Percentiles rank a stretch among this genome's conserved stretches.
Conservation (phyloP, 176 grass and related monocot genomes). For the Tuctoria greenei region DNA sequence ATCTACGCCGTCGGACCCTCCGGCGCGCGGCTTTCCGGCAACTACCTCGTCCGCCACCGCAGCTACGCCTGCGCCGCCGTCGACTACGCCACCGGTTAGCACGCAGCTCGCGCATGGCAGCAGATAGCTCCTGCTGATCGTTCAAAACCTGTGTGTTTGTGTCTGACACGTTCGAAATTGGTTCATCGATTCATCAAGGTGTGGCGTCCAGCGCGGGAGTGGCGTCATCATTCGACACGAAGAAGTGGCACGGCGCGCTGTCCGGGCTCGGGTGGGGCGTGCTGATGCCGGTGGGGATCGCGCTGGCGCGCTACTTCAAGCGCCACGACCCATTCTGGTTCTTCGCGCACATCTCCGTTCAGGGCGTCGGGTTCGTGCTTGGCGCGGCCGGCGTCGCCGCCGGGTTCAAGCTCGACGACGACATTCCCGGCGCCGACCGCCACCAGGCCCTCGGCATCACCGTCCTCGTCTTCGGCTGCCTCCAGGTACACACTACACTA, state of each 20-base stretch:
- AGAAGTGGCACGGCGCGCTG: conserved; percentile 56
- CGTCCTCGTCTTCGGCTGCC: conserved; percentile 48
- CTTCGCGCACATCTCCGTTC: conserved; percentile 70
- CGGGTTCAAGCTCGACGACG: conserved; percentile 58
- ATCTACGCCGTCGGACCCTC: conserved; percentile 64
- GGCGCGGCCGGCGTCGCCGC: conserved; percentile 40
- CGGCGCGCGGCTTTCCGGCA: conserved; percentile 31
- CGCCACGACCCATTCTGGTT: conserved; percentile 64
- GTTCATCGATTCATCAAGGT: neutral
- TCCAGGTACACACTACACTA: conserved; percentile 36
- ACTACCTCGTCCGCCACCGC: conserved; percentile 45
- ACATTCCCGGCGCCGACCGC: conserved; percentile 26
- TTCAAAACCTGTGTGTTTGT: neutral
- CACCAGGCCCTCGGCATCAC: conserved; percentile 51
- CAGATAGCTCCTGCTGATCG: too few relatives aligned
- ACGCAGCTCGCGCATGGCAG: neutral
- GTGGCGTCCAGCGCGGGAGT: conserved; percentile 13
- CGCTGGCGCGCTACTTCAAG: conserved; percentile 64
- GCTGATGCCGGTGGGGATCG: conserved; percentile 60
- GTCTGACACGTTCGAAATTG: neutral
- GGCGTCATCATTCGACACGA: neutral
- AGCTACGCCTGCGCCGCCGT: conserved; percentile 42
- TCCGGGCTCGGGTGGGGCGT: conserved; percentile 59
- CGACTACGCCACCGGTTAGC: conserved; percentile 44
- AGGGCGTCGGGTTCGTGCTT: conserved; percentile 58